Conservation (phyloP, 257 asterid species). For the Rehmannia glutinosa region DNA sequence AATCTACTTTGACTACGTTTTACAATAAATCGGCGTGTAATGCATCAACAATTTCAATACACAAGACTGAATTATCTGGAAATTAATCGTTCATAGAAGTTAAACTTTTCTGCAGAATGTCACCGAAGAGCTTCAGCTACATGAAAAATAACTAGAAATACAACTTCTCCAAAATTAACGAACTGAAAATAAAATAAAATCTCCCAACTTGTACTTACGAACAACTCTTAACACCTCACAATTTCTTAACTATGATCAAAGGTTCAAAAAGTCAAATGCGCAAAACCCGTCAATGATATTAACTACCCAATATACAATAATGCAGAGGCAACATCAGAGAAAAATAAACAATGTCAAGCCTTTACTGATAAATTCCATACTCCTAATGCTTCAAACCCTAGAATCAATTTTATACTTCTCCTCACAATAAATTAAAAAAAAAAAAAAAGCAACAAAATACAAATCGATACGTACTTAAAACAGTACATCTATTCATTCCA, state of each 20-base stretch:
- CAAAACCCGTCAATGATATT: background rate
- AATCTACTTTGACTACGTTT: too few relatives aligned
- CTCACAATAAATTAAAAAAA: background rate
- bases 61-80: too few relatives aligned
- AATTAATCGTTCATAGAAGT: background rate
- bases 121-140: too few relatives aligned
- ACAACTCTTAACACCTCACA: too few relatives aligned
- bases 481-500: background rate
- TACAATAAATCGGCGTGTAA: too few relatives aligned
- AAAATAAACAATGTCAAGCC: background rate
- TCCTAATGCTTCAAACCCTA: constrained; percentile 23
- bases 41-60: too few relatives aligned
- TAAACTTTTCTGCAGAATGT: background rate
- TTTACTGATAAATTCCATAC: background rate
- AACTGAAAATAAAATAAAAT: background rate
- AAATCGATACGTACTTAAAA: background rate
- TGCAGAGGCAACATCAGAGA: background rate
- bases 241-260: constrained; percentile 17
- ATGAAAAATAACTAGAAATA: background rate
- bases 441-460: background rate
- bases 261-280: constrained; percentile 5
- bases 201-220: background rate
- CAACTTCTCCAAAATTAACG: background rate
- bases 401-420: background rate
- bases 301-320: background rate